A percentile compares a stretch with the other conserved stretches of the same genome.
Evolutionary conservation across 306 rosid species (phyloP).

Genomic region (Hylodesmum podocarpum): DNA sequence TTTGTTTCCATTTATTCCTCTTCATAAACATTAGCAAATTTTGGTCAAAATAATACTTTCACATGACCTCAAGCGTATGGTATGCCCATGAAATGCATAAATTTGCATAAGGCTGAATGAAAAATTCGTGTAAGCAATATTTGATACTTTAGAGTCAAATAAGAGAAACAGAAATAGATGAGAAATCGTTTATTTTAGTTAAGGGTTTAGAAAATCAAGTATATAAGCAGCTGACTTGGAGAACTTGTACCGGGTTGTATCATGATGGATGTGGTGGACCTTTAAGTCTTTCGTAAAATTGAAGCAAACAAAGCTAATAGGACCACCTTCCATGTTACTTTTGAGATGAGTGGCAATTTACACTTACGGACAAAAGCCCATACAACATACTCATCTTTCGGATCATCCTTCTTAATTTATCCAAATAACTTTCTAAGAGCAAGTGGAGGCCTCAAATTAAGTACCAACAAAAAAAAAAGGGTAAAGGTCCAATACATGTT

Average conservation of each 20-base stretch:
- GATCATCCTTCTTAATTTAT: neutral
- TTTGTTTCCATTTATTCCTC: no score
- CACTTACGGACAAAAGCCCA: neutral
- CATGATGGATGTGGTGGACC: constrained; percentile 7
- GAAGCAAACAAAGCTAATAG: constrained; percentile 2
- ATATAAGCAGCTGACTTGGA: neutral
- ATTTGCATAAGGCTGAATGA: neutral
- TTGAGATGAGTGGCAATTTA: neutral
- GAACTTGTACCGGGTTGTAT: neutral
- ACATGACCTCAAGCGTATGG: neutral
- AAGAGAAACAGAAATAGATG: no score
- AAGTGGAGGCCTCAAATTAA: neutral
- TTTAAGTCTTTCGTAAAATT: neutral
- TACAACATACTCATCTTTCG: neutral
- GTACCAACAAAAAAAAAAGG: neutral
- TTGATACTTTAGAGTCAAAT: no score
- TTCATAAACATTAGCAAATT: no score
- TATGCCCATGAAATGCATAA: neutral
- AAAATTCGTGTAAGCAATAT: neutral
- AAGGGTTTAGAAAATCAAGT: constrained; percentile 1
- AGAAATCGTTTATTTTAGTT: no score
- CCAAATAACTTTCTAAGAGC: neutral
- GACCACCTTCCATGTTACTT: neutral
- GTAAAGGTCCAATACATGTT: no score
- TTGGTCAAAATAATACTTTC: neutral